Evolutionary conservation across 805 yeast species (phyloP).

Genomic region (Pichia gijzeniarum): DNA sequence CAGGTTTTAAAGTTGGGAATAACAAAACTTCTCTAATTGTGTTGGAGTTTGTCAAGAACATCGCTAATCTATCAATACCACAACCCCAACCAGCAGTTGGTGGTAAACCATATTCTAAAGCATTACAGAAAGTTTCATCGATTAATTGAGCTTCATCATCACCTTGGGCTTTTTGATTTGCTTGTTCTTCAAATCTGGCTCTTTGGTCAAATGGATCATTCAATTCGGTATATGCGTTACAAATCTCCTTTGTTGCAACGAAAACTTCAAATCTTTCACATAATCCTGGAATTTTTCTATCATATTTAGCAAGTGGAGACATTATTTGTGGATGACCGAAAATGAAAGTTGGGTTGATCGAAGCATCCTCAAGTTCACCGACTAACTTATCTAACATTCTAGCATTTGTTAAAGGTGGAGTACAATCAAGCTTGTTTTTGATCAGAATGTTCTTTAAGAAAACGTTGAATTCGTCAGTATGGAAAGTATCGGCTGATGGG

Average conservation of each 20-base stretch:
- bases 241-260: slow-evolving; percentile 96
- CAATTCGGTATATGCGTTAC: slow-evolving; percentile 97
- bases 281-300: slow-evolving; percentile 85
- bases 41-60: slow-evolving; percentile 95
- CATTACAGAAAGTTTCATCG: slow-evolving; percentile 96
- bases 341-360: slow-evolving; percentile 95
- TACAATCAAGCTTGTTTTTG: slow-evolving; percentile 79
- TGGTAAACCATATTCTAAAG: slow-evolving; percentile 96
- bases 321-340: slow-evolving; percentile 99
- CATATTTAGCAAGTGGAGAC: slow-evolving; percentile 98
- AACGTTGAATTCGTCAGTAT: slow-evolving; percentile 87
- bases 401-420: slow-evolving; percentile 89
- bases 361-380: slow-evolving; percentile 91
- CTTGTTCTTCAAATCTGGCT: slow-evolving; percentile 96
- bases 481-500: slow-evolving; percentile 94
- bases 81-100: slow-evolving; percentile 99
- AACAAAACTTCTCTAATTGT: slow-evolving; percentile 95
- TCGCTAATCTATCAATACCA: slow-evolving; percentile 96
- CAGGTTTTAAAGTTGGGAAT: slow-evolving; percentile 99
- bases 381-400: slow-evolving; percentile 98
- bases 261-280: slow-evolving; percentile 98
- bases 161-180: slow-evolving; percentile 97
- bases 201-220: slow-evolving; percentile 99
- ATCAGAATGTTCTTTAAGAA: slow-evolving; percentile 77
- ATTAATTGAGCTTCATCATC: slow-evolving; percentile 97